Evolutionary conservation across 169 alveolate genomes (phyloP), one percentile per base, ranked within the genome.

Genomic region (Eimeria tenella): DNA sequence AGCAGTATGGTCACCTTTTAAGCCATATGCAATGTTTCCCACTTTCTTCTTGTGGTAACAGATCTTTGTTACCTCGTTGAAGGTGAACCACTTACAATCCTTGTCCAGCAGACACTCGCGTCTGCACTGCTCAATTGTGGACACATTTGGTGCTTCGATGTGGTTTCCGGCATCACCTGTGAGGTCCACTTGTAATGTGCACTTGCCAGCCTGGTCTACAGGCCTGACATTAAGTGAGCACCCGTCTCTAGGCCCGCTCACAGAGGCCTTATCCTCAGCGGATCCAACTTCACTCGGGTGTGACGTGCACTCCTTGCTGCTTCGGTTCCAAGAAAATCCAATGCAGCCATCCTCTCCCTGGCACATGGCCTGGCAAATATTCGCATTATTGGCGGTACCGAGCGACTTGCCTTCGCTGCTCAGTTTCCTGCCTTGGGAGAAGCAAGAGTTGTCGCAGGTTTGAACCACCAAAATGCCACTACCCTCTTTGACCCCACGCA

Each of bases 311-410:
- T 63, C 21, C 73, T 17, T 31, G 10, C 15, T 21, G 4, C 13
- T 19, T 17, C 7, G 53, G 3, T 50, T 58, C 89, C 89, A 81
- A 8, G 89, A 42, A 53, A 81, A 81, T 4, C 65, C 89, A 11
- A 31, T 11, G 74, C 89, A 81, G 21, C 56, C 60, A 11, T 8
- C 4, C 4, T 23, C 55, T 11, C 21, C 89, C 56, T 21, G 55
- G 21, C 89, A 81, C 89, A 81, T 81, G 6, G 89, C 23, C 55
- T 81, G 89, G 74, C 89, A 81, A 5, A 81, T 23, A n/a, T 81
- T 25, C 9, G 89, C 58, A 55, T 53, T 81, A 10, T 70, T 70
- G 49, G 73, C 56, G 5, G 3, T 55, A 6, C 89, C 89, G 3
- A 81, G 74, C 31, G 73, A 21, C 1, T 19, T 7, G 7, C 53